Evolutionary conservation across 2,329 filamentous ascomycete genomes (phyloP).

Genomic region (Fusarium setosum): DNA sequence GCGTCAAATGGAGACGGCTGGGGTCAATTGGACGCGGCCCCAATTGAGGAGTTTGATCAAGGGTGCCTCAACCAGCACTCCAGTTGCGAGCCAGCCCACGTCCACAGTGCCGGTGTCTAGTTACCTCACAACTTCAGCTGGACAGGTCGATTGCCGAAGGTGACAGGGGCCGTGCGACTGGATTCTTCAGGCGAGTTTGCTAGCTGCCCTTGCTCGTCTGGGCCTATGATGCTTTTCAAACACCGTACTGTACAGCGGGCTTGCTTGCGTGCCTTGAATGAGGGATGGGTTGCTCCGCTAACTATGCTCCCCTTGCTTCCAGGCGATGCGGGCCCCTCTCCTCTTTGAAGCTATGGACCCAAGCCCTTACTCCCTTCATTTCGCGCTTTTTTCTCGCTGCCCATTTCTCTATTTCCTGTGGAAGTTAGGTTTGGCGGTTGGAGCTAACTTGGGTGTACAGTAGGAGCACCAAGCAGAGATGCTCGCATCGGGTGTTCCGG

Average conservation of each 20-base stretch:
- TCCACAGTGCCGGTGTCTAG: constrained; percentile 17
- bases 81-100: not conserved
- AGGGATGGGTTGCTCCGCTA: constrained; percentile 36
- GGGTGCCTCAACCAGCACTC: not conserved
- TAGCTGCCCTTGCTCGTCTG: not conserved
- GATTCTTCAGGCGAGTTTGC: constrained; percentile 1
- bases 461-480: not conserved
- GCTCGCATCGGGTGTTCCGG: constrained; percentile 1
- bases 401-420: not conserved
- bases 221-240: constrained; percentile 3
- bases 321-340: constrained; percentile 29
- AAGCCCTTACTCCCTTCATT: constrained; percentile 2
- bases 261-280: constrained; percentile 15
- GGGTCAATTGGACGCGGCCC: constrained; percentile 25
- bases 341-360: constrained; percentile 4
- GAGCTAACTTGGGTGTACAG: not conserved
- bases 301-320: constrained; percentile 39
- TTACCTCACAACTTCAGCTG: constrained; percentile 1
- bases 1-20: constrained; percentile 28
- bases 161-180: constrained; percentile 25
- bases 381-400: not conserved
- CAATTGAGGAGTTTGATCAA: constrained; percentile 10
- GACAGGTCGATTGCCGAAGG: constrained; percentile 11
- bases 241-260: constrained; percentile 5
- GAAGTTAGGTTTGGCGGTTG: not conserved